These are phyloP conservation scores for Raffaelea ambrosiae DNA, from an alignment of 2,329 filamentous ascomycete species.

Conservation along the genomic window DNA sequence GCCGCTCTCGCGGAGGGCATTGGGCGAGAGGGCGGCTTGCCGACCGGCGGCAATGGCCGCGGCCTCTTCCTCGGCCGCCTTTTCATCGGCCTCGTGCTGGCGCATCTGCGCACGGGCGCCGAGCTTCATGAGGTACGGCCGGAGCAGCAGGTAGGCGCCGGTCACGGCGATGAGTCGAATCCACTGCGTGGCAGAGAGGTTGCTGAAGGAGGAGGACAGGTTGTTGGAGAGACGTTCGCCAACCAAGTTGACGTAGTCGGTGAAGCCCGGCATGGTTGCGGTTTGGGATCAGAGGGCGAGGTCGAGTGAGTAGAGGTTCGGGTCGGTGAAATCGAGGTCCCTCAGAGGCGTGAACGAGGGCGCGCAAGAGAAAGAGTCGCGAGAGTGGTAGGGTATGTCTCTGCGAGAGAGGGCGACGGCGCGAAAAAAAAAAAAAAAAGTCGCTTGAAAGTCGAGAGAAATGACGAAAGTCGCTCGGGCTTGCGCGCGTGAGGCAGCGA, in stretches of 20 bases:
- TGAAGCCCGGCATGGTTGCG: slow-evolving; percentile 17
- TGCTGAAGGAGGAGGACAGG: slow-evolving; percentile 36
- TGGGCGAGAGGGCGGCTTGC: slow-evolving; percentile 46
- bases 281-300: background rate
- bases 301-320: background rate
- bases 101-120: slow-evolving; percentile 55
- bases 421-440: too few relatives aligned
- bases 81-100: slow-evolving; percentile 52
- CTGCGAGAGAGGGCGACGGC: too few relatives aligned
- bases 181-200: slow-evolving; percentile 44
- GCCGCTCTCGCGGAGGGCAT: slow-evolving; percentile 41
- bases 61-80: slow-evolving; percentile 37
- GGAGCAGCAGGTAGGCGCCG: slow-evolving; percentile 63
- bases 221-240: slow-evolving; percentile 37
- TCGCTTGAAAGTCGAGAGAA: too few relatives aligned
- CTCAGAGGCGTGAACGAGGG: background rate
- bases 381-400: too few relatives aligned
- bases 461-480: too few relatives aligned
- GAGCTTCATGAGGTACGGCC: slow-evolving; percentile 65
- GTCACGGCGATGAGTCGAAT: slow-evolving; percentile 65
- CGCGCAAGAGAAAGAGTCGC: background rate
- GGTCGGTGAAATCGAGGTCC: background rate
- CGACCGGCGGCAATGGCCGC: slow-evolving; percentile 30
- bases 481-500: too few relatives aligned
- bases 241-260: slow-evolving; percentile 15